phyloP scores from a whole-genome alignment of 2,329 filamentous ascomycete genomes.

The Phaeophleospora eucalypticola region DNA sequence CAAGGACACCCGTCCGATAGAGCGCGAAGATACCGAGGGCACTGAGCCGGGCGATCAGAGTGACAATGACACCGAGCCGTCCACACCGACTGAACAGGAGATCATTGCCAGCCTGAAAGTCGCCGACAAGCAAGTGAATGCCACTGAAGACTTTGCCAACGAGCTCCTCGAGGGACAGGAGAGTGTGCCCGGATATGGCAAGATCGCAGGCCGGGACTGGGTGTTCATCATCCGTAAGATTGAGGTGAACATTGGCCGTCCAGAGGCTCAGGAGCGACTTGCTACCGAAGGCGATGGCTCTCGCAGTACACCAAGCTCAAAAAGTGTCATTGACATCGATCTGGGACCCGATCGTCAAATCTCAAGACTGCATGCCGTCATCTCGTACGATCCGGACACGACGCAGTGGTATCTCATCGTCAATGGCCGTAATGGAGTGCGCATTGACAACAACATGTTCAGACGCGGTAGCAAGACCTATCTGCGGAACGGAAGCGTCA shows the following conservation, averaged over 20 bases:
- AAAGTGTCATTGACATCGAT: constrained; percentile 72
- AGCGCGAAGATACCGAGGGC: constrained; percentile 36
- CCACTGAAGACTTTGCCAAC: constrained; percentile 54
- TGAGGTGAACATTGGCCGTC: constrained; percentile 71
- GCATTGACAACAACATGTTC: constrained; percentile 69
- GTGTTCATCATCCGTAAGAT: constrained; percentile 77
- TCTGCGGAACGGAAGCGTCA: constrained; percentile 80
- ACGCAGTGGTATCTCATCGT: constrained; percentile 77
- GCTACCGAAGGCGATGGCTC: constrained; percentile 21
- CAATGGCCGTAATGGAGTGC: constrained; percentile 87
- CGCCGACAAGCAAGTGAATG: constrained; percentile 50
- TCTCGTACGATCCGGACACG: constrained; percentile 42
- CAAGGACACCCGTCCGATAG: constrained; percentile 30
- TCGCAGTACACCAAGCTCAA: constrained; percentile 29
- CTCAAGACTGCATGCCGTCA: constrained; percentile 48
- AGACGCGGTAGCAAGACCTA: constrained; percentile 62
- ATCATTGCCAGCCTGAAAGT: constrained; percentile 41
- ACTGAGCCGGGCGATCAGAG: constrained; percentile 37
- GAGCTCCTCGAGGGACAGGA: constrained; percentile 45
- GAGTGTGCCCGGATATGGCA: constrained; percentile 64
- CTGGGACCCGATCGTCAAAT: constrained; percentile 55
- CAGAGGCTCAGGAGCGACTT: constrained; percentile 36
- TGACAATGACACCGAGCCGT: constrained; percentile 36
- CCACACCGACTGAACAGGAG: constrained; percentile 40
- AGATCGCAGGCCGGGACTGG: constrained; percentile 77